Conservation (phyloP, 2,329 filamentous ascomycete genomes). For the Chaetomium sp. region DNA sequence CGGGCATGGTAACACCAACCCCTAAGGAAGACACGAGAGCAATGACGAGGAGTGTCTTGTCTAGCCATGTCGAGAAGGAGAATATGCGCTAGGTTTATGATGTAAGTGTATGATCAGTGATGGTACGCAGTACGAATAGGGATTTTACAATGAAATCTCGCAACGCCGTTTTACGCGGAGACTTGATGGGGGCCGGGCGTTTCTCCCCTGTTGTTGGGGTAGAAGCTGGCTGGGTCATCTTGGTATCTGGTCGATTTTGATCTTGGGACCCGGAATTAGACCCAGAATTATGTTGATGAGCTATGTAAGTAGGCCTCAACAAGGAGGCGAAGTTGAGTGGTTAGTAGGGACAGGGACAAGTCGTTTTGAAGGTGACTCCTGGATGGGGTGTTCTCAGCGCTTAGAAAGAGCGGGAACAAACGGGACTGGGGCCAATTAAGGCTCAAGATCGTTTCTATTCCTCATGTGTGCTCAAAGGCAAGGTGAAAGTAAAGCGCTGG, state of each 20-base stretch:
- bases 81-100: conserved; percentile 49
- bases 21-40: conserved; percentile 55
- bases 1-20: conserved; percentile 57
- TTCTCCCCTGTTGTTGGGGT: conserved; percentile 20
- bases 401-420: not conserved
- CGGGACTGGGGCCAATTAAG: not conserved
- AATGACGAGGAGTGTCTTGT: conserved; percentile 50
- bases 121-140: not conserved
- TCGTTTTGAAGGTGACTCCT: not conserved
- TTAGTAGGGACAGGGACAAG: not conserved
- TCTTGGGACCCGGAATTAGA: not conserved
- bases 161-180: conserved; percentile 33
- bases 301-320: not conserved
- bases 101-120: not conserved
- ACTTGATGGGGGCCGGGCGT: conserved; percentile 27
- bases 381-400: not conserved
- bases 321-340: not conserved
- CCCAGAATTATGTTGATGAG: not conserved
- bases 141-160: conserved; percentile 33
- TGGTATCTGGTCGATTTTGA: not conserved
- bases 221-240: not conserved
- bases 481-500: not conserved
- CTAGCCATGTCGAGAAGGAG: conserved; percentile 55
- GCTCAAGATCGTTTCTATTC: not conserved
- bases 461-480: not conserved